Evolutionary conservation across 2,329 filamentous ascomycete species (phyloP), one percentile per base, ranked within the genome.

Genomic region (Aplosporella prunicola): DNA sequence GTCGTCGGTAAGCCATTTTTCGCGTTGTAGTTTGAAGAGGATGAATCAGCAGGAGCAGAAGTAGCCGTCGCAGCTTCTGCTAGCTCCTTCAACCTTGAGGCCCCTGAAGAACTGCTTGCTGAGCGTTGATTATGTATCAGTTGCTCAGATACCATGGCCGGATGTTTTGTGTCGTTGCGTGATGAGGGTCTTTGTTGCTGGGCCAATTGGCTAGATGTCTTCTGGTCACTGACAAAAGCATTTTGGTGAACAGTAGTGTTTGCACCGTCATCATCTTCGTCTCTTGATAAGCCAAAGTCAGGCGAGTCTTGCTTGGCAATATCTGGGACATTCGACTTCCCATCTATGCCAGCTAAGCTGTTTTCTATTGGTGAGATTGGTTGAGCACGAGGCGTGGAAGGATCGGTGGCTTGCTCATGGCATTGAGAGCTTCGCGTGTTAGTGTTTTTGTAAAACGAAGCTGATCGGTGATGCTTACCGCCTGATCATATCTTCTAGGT

Each of bases 401-500:
- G 13, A 44, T 40, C 27, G 36, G 43, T 3, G 35, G 37, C 3
- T 20, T 27, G 13, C 33, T n/a, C 25, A 13, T 23, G 24, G 18
- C 8, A 22, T 30, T 23, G 13, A 14, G 57, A 60, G 20, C 57
- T 60, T n/a, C 8, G 14, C 20, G 11, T 4, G 15, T 36, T 17
- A 36, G 34, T 11, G 13, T 9, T n/a, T n/a, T n/a, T n/a, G n/a
- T n/a, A n/a, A n/a, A n/a, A n/a, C n/a, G n/a, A n/a, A n/a, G n/a
- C n/a, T n/a, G n/a, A 15, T 11, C 9, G 6, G n/a, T 10, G 14
- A 20, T 29, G 23, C 43, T 18, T 60, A 75, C 73, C 50, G 59
- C 46, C 56, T 57, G 33, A 76, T 60, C 5, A 76, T 52, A 2
- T 61, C 52, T 0, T 64, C 51, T 1, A 58, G 46, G 40, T 69